phyloP scores from a whole-genome alignment of 2,329 filamentous ascomycete species.

The Fusarium penzigii region DNA sequence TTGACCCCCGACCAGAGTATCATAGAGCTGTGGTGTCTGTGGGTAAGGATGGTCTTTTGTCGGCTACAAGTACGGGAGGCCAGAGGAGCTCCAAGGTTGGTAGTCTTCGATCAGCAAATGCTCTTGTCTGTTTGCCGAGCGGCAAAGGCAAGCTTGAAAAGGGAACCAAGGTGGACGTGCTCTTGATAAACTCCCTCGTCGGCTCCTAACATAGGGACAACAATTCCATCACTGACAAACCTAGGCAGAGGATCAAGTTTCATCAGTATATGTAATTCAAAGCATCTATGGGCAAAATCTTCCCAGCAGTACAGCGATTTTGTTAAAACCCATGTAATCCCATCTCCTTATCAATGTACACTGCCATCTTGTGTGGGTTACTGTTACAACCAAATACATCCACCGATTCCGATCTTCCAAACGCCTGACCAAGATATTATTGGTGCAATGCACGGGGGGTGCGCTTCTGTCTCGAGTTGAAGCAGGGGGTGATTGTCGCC shows the following conservation, averaged over 20 bases:
- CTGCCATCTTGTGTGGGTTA: slow-evolving; percentile 32
- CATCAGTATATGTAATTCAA: slow-evolving; percentile 19
- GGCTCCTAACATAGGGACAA: slow-evolving; percentile 7
- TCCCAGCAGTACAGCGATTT: slow-evolving; percentile 20
- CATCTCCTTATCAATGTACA: slow-evolving; percentile 36
- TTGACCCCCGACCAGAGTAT: slow-evolving; percentile 85
- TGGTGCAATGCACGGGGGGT: slow-evolving; percentile 37
- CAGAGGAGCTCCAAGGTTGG: slow-evolving; percentile 90
- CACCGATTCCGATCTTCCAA: slow-evolving; percentile 40
- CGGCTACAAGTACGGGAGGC: slow-evolving; percentile 80
- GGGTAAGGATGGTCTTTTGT: slow-evolving; percentile 65
- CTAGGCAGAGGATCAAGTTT: slow-evolving; percentile 3
- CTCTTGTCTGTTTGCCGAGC: slow-evolving; percentile 73
- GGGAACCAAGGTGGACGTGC: slow-evolving; percentile 71
- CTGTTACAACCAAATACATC: slow-evolving; percentile 37
- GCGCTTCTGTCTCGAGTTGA: slow-evolving; percentile 22
- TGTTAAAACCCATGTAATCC: slow-evolving; percentile 30
- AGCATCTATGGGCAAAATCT: slow-evolving; percentile 18
- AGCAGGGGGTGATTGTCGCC: slow-evolving; percentile 22
- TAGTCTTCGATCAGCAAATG: slow-evolving; percentile 87
- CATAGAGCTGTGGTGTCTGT: slow-evolving; percentile 78
- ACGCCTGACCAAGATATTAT: slow-evolving; percentile 42
- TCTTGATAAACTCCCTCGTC: slow-evolving; percentile 68
- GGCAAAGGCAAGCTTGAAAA: slow-evolving; percentile 65
- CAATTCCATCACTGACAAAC: neutral